Evolutionary conservation across 2,329 filamentous ascomycete genomes (phyloP), one percentile per base, ranked within the genome.

Genomic region (Penicillium oxalicum): DNA sequence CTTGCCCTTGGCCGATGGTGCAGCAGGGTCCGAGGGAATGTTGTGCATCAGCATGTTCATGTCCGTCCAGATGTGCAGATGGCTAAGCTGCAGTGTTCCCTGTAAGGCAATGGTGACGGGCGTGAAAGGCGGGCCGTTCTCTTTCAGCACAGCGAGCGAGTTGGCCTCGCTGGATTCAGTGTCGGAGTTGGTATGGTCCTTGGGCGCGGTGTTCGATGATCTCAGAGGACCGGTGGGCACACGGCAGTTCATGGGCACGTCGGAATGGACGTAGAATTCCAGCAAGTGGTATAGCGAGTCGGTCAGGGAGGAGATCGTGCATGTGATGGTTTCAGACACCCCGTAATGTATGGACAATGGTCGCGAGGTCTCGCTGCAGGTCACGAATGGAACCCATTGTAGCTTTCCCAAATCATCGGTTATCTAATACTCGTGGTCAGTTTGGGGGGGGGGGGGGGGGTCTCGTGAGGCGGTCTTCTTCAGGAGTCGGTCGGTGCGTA

Each of bases 201-300:
- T 45, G 2, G 35, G 36, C 12, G 49, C 36, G 35, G 44, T 50
- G 13, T 48, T 45, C 12, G 56, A 48, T 27, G 52, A 61, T 48
- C 71, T 64, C 1, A 81, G 71, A 0, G 91, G 91, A 6, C 86
- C 83, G 0, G 88, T 82, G 27, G 91, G 89, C 11, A 97, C 81
- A 45, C 93, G 91, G 71, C 93, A 98, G 47, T 89, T 84, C 43
- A 97, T 78, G 8, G 93, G 93, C 13, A 90, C 91, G 71, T 98
- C 93, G 74, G 87, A 90, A 77, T 97, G 93, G 68, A 97, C 85
- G 78, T 97, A 97, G 78, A 96, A 97, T 74, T 97, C 66, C 37
- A 78, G 55, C 25, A 79, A 61, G 58, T 82, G 79, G 56, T 80
- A 75, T 33, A 77, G 70, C 2, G 77, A 68, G 51, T 81, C 79